These are phyloP conservation scores for Platanthera zijinensis DNA, from an alignment of 106 monocot species.

Conservation along the genomic window DNA sequence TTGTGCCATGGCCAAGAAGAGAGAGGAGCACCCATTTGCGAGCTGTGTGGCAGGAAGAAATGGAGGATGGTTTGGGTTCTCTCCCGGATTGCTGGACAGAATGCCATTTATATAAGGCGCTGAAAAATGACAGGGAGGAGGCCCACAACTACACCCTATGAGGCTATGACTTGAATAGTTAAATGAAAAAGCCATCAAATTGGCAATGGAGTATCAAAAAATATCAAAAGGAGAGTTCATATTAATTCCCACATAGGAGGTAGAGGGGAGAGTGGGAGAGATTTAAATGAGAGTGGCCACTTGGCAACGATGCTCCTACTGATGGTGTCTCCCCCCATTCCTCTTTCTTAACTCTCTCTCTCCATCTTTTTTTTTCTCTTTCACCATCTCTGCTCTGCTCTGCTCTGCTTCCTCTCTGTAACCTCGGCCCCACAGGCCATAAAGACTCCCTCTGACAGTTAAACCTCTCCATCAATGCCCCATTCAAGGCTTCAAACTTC, in stretches of 20 bases:
- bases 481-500: not conserved
- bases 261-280: not conserved
- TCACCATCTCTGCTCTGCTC: not conserved
- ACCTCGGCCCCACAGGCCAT: not conserved
- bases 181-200: not conserved
- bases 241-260: not conserved
- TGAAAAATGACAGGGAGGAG: not conserved
- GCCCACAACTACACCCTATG: not conserved
- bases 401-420: conserved; percentile 5
- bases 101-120: not conserved
- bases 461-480: conserved; percentile 10
- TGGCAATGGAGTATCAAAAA: not conserved
- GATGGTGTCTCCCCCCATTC: not conserved
- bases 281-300: not conserved
- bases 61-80: not conserved
- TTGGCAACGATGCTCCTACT: not conserved
- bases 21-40: conserved; percentile 16
- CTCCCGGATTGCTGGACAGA: not conserved
- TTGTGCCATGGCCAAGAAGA: conserved; percentile 52
- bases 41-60: not conserved
- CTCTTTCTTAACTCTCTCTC: not conserved
- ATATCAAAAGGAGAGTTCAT: not conserved
- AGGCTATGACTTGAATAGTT: not conserved
- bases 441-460: not conserved
- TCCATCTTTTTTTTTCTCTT: not conserved